phyloP scores from a whole-genome alignment of 192 early-diverging fungal genomes.

The Globomyces pollinis-pini region DNA sequence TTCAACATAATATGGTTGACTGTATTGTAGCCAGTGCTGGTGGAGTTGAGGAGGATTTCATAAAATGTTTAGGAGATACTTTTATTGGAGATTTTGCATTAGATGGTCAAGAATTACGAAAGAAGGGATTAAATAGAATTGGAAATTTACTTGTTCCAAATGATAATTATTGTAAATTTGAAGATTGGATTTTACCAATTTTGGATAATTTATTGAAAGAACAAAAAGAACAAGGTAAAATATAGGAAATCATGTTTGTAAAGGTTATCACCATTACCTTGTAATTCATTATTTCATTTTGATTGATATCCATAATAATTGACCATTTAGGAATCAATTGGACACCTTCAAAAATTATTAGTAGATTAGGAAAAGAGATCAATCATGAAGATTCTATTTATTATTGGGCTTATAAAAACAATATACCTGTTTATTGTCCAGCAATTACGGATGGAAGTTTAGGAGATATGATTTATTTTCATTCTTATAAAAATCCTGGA shows the following conservation, averaged over 20 bases:
- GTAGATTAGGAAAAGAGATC: conserved; percentile 81
- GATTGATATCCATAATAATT: conserved; percentile 27
- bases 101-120: conserved; percentile 69
- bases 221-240: conserved; percentile 75
- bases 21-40: conserved; percentile 89
- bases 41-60: conserved; percentile 97
- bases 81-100: conserved; percentile 76
- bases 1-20: conserved; percentile 82
- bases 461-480: conserved; percentile 99
- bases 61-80: conserved; percentile 89
- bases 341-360: conserved; percentile 90
- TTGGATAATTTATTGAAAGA: conserved; percentile 88
- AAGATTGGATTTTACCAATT: conserved; percentile 96
- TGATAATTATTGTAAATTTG: conserved; percentile 98
- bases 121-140: conserved; percentile 89
- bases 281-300: background rate
- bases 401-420: conserved; percentile 96
- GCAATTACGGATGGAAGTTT: conserved; percentile 95
- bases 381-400: conserved; percentile 84
- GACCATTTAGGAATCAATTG: conserved; percentile 71
- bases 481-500: conserved; percentile 91
- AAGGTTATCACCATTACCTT: background rate
- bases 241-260: conserved; percentile 16
- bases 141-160: conserved; percentile 97
- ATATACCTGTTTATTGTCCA: conserved; percentile 97